Evolutionary conservation across 2,329 filamentous ascomycete genomes (phyloP).

Genomic region (Stemphylium beticola): DNA sequence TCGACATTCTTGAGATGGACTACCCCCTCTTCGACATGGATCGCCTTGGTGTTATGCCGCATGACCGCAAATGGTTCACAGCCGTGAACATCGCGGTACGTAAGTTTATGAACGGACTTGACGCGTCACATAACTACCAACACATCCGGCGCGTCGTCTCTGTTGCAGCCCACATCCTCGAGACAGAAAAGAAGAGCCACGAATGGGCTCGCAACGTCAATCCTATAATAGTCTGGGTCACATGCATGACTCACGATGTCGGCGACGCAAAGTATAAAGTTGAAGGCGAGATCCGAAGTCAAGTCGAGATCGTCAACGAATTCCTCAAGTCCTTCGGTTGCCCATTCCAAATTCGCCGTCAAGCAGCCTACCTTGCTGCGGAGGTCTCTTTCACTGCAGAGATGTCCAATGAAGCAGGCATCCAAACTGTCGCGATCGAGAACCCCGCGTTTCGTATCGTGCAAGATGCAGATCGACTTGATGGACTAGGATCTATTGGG

Average conservation of each 20-base stretch:
- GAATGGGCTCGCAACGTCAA: not conserved
- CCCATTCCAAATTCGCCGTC: not conserved
- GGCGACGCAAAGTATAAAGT: not conserved
- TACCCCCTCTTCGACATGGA: slow-evolving; percentile 1
- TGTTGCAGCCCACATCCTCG: not conserved
- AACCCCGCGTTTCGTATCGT: not conserved
- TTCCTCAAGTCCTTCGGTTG: not conserved
- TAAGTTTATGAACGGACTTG: not conserved
- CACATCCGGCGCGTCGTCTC: slow-evolving; percentile 1
- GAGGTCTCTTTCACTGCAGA: not conserved
- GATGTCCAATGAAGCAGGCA: not conserved
- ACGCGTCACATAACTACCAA: not conserved
- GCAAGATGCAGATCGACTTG: not conserved
- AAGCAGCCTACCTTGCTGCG: not conserved
- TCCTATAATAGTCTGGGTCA: not conserved
- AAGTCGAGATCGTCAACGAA: not conserved
- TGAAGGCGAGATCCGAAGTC: not conserved
- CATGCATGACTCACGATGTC: not conserved
- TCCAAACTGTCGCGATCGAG: not conserved
- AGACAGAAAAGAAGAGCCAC: not conserved
- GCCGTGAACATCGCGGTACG: slow-evolving; percentile 1
- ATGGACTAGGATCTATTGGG: not conserved
- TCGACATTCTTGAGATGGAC: not conserved
- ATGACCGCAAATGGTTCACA: not conserved
- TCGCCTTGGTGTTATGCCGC: not conserved